Base-by-base conservation (phyloP, 139 green algal genomes). In the Ostreobium quekettii region DNA sequence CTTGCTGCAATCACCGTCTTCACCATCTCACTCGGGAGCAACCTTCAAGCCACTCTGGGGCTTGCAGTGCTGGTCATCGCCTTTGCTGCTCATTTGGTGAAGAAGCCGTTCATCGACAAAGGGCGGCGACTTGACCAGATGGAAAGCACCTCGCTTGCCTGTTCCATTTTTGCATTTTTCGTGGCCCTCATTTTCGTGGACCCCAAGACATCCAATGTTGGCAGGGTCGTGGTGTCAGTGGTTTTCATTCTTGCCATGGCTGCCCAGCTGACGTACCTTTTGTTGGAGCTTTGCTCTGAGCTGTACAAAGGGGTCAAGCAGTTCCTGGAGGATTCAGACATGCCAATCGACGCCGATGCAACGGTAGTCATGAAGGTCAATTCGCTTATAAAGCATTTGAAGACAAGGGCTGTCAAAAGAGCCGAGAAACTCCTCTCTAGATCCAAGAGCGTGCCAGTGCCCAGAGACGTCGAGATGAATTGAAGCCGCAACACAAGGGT, bases 31-130 rank as follows among this genome's bases (percentile, higher is more conserved):
- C 36, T 68, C 3, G 36, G 61, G 5, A n/a, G 61, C 26, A 68
- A 68, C 42, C 61, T 68, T 3, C 61, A 68, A 26, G 61, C 37
- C 15, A 37, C 53, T 8, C 36, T 68, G 30, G 61, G 19, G 22
- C 30, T 68, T n/a, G 36, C 5, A 15, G 36, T 68, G 19, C 35
- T 68, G 36, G 31, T 56, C 4, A 7, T 68, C 8, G 61, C 61
- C 22, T n/a, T 68, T n/a, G 36, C 38, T 5, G 49, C 53, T 19
- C 61, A 68, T 24, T 36, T 56, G 5, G 8, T 68, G 3, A 36
- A 26, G 6, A 4, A 56, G 4, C 61, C 61, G 19, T 68, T 36
- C 26, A 36, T 36, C 19, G 11, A 8, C 4, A 38, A 68, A 28
- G 49, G 49, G 19, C 19, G 32, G 15, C 32, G 6, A 31, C 36